Conservation (phyloP, 441 rosid species). For the Erodium texanum region DNA sequence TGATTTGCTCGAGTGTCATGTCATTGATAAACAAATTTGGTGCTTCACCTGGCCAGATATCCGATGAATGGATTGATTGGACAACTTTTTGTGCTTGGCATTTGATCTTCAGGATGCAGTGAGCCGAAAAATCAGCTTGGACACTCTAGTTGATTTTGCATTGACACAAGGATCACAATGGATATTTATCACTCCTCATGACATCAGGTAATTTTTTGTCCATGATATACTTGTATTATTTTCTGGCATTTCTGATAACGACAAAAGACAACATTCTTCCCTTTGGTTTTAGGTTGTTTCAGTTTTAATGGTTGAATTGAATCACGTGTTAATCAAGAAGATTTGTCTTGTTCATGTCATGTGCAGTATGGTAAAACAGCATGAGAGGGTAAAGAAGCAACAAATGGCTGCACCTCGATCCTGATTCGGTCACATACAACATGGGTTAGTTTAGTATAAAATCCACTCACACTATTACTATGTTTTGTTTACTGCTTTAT, state of each 20-base stretch:
- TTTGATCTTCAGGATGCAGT: slow-evolving; percentile 74
- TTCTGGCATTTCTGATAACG: not conserved
- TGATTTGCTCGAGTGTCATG: slow-evolving; percentile 8
- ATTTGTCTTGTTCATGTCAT: not conserved
- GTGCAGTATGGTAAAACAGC: slow-evolving; percentile 63
- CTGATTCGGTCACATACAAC: slow-evolving; percentile 20
- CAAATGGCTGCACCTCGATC: slow-evolving; percentile 93
- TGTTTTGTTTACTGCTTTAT: not conserved
- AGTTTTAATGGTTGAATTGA: not conserved
- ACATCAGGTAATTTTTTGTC: slow-evolving; percentile 52
- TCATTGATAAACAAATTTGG: not conserved
- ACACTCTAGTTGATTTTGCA: slow-evolving; percentile 81
- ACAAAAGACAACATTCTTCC: not conserved
- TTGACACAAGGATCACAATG: slow-evolving; percentile 78
- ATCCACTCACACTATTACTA: not conserved
- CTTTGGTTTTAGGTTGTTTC: not conserved
- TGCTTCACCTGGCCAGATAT: slow-evolving; percentile 9
- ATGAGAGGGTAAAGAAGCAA: slow-evolving; percentile 74
- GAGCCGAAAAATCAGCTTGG: slow-evolving; percentile 88
- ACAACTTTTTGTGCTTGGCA: not conserved
- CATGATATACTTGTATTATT: slow-evolving; percentile 2
- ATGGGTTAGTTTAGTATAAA: too few species aligned
- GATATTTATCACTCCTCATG: slow-evolving; percentile 98
- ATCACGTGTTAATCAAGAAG: not conserved
- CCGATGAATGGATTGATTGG: not conserved